phyloP scores from a whole-genome alignment of 129 eudicot genomes.

The Erigeron canadensis region DNA sequence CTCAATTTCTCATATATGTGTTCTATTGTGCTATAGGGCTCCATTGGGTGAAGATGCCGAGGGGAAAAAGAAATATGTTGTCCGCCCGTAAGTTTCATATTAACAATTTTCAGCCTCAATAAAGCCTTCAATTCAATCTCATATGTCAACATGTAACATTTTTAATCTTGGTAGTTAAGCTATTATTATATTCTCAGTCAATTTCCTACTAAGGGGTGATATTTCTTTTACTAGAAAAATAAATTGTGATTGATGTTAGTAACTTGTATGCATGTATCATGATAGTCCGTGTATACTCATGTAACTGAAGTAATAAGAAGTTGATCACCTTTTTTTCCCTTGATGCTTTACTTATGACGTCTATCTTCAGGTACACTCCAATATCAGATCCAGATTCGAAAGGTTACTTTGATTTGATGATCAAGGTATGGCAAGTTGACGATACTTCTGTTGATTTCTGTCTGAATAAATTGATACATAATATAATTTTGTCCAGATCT shows the following conservation, averaged over 20 bases:
- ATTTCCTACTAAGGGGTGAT: not conserved
- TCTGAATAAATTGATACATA: not conserved
- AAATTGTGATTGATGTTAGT: not conserved
- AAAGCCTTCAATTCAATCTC: not conserved
- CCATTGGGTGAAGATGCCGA: conserved; percentile 78
- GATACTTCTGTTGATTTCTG: conserved; percentile 7
- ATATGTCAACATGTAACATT: not conserved
- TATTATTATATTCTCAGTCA: not conserved
- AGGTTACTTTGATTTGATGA: conserved; percentile 92
- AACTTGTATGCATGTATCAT: not conserved
- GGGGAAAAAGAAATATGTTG: conserved; percentile 85
- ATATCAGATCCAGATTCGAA: conserved; percentile 90
- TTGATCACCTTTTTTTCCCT: conserved; percentile 7
- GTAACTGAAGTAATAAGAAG: conserved; percentile 10
- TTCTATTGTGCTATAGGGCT: conserved; percentile 51
- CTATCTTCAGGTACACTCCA: conserved; percentile 83
- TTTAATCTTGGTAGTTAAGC: too few species aligned
- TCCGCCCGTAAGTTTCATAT: conserved; percentile 83
- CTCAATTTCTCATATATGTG: not conserved
- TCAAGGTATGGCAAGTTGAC: conserved; percentile 55
- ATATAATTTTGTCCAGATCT: conserved; percentile 46
- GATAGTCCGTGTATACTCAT: not conserved
- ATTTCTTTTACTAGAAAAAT: not conserved
- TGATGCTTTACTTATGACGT: conserved; percentile 9
- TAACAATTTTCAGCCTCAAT: not conserved